Evolutionary conservation across 2,329 filamentous ascomycete genomes (phyloP), one percentile per base, ranked within the genome.

Genomic region (Grosmannia clavigera): DNA sequence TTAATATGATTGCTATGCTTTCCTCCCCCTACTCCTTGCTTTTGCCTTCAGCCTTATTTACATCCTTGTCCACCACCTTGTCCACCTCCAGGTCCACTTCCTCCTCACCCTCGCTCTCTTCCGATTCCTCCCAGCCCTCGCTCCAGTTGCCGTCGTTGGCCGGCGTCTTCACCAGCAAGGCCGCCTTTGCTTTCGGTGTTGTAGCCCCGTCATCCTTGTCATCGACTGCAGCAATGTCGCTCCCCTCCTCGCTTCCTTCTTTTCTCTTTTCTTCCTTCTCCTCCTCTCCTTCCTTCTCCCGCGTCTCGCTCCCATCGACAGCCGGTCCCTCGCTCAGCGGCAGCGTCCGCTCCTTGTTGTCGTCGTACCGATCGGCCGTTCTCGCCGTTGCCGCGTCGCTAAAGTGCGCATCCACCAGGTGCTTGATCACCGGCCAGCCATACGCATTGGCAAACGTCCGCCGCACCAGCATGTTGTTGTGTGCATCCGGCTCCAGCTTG

Each of bases 381-480:
- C 80, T 78, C 0, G 88, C 85, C 1, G 80, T 74, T 55, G 81
- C 81, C 0, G 84, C 85, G 68, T 95, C 88, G 59, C 85, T 88
- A 70, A 99, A 99, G 73, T 99, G 94, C 0, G 90, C 91, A 67
- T 97, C 92, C 58, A 94, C 92, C 25, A 97, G 75, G 73, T 99
- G 94, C 73, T 96, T 92, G 57, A 97, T 78, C 0, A 99, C 94
- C 0, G 94, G 94, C 94, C 94, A 99, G 2, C 94, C 94, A 67
- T 95, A 95, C 0, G 94, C 94, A 68, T 99, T 99, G 60, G 91
- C 87, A 71, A 99, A 99, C 86, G 91, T 95, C 60, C 94, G 86
- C 19, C 94, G 87, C 29, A 99, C 94, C 62, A 97, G 87, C 65
- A 99, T 95, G 72, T 99, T 99, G 73, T 99, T 99, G 75, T 99